phyloP scores from a whole-genome alignment of 2,329 filamentous ascomycete species.

The Curvularia sp. region DNA sequence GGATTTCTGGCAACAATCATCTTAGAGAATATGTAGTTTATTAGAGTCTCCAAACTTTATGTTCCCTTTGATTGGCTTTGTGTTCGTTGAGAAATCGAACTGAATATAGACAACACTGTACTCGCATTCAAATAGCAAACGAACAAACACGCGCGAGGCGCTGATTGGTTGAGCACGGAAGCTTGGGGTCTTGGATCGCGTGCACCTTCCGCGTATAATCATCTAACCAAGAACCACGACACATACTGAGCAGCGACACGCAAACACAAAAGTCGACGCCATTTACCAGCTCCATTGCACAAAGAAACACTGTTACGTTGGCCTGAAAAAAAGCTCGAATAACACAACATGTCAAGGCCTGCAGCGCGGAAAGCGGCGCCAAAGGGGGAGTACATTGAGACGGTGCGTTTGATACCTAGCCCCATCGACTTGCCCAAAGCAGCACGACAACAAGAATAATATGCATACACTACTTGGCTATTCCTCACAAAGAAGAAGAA shows the following conservation, averaged over 20 bases:
- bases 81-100: background rate
- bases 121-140: background rate
- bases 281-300: background rate
- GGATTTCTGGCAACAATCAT: background rate
- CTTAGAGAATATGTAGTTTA: background rate
- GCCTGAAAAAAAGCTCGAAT: too few species aligned
- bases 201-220: conserved; percentile 11
- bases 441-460: background rate
- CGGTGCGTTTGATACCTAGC: conserved; percentile 65
- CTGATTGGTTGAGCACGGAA: conserved; percentile 11
- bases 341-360: conserved; percentile 51
- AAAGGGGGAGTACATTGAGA: conserved; percentile 97
- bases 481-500: background rate
- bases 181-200: conserved; percentile 6
- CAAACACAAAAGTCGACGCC: background rate
- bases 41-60: background rate
- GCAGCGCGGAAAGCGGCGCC: conserved; percentile 63
- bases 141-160: background rate
- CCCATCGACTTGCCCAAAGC: background rate
- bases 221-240: background rate
- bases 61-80: background rate
- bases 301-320: background rate
- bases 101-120: background rate
- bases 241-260: background rate
- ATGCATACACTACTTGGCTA: background rate